phyloP scores from a whole-genome alignment of 352 stramenopile species.

The Blastocystis sp. region DNA sequence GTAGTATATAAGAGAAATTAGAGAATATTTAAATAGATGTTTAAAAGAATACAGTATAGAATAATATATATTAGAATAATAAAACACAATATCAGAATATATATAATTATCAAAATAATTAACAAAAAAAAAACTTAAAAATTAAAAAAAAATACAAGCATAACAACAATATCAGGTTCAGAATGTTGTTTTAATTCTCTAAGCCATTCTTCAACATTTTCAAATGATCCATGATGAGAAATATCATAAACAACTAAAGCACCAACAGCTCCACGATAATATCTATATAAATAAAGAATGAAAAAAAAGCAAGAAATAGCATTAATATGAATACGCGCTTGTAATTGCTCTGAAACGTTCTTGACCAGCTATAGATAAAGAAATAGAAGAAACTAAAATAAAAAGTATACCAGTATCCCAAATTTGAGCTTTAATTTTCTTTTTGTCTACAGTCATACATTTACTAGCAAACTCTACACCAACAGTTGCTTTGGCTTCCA shows the following conservation, averaged over 20 bases:
- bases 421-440: constrained; percentile 85
- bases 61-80: no score
- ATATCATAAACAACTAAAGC: constrained; percentile 97
- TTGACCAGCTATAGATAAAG: constrained; percentile 36
- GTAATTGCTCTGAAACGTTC: constrained; percentile 72
- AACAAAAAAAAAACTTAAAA: no score
- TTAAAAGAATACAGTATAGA: no score
- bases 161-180: constrained; percentile 85
- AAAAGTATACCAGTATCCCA: constrained; percentile 63
- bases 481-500: constrained; percentile 88
- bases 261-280: constrained; percentile 75
- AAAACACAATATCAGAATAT: no score
- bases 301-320: no score
- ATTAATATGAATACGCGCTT: constrained; percentile 47
- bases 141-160: constrained; percentile 56
- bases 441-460: constrained; percentile 73
- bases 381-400: background rate
- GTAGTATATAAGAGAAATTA: no score
- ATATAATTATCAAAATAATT: no score
- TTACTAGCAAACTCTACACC: constrained; percentile 98
- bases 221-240: constrained; percentile 89
- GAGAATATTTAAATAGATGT: no score
- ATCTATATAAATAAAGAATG: constrained; percentile 30
- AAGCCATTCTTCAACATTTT: constrained; percentile 97
- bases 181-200: constrained; percentile 93